Evolutionary conservation across 345 rosid species (phyloP).

Genomic region (Eucalyptus tenuipes): DNA sequence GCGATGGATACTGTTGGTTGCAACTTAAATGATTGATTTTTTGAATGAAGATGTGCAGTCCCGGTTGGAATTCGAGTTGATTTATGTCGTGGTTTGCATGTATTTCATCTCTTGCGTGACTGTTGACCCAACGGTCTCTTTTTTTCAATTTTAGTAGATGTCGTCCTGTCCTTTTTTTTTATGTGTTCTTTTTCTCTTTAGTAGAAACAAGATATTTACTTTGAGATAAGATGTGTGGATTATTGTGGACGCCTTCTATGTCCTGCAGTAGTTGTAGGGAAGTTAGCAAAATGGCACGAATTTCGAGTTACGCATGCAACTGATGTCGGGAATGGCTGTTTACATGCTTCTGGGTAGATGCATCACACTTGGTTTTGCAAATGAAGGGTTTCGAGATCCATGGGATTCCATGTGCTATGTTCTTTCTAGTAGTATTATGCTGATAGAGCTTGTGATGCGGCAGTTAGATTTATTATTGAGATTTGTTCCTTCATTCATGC

Average conservation of each 20-base stretch:
- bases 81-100: neutral
- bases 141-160: neutral
- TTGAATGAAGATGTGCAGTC: neutral
- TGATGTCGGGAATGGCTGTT: neutral
- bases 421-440: neutral
- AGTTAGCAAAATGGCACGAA: neutral
- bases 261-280: neutral
- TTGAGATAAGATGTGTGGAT: neutral
- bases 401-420: neutral
- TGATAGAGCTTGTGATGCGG: neutral
- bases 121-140: neutral
- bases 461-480: neutral
- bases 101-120: neutral
- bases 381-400: neutral
- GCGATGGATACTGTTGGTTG: neutral
- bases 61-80: neutral
- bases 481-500: neutral
- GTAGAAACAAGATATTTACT: neutral
- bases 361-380: neutral
- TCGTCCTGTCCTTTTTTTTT: neutral
- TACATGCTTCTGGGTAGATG: neutral
- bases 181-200: neutral
- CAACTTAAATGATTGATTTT: neutral
- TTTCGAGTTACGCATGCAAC: neutral
- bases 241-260: neutral